phyloP scores from a whole-genome alignment of 352 stramenopile genomes.

The Hyaloperonospora brassicae region DNA sequence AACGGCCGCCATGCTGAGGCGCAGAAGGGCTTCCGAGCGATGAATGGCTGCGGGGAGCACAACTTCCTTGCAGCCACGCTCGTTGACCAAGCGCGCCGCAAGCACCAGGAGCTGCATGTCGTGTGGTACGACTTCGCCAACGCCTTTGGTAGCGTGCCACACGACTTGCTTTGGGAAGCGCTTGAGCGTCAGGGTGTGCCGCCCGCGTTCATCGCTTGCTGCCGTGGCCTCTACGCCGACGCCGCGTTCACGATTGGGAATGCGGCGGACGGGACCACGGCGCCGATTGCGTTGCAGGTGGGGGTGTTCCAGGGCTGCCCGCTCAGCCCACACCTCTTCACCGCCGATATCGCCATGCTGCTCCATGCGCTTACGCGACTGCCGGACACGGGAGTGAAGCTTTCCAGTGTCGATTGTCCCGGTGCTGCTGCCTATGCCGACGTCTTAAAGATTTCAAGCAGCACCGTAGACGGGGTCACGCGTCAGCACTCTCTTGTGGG shows the following conservation, averaged over 20 bases:
- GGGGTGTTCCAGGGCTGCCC: conserved; percentile 22
- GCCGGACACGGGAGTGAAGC: background rate
- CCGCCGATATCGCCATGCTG: conserved; percentile 10
- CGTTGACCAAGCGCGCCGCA: too few species aligned
- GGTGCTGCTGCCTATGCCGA: conserved; percentile 12
- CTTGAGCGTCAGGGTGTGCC: conserved; percentile 10
- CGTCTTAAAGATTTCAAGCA: conserved; percentile 22
- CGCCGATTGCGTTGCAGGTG: conserved; percentile 8
- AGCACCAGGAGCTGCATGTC: conserved; percentile 6
- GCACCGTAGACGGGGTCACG: too few species aligned
- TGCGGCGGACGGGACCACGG: conserved; percentile 10
- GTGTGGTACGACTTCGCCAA: conserved; percentile 25
- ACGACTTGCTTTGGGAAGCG: conserved; percentile 11
- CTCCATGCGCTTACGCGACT: conserved; percentile 5
- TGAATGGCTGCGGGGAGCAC: conserved; percentile 29
- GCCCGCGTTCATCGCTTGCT: conserved; percentile 1
- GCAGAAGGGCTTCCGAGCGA: conserved; percentile 15
- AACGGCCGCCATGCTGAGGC: background rate
- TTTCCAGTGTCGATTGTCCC: conserved; percentile 1
- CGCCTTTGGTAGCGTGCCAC: conserved; percentile 20
- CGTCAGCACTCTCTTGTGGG: conserved; percentile 3
- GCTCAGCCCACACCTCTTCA: conserved; percentile 25
- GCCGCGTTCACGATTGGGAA: conserved; percentile 15
- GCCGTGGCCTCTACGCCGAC: conserved; percentile 3
- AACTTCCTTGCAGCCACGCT: conserved; percentile 21